Base-by-base conservation (phyloP, 169 alveolate genomes). In the Cryptosporidium sp. region DNA sequence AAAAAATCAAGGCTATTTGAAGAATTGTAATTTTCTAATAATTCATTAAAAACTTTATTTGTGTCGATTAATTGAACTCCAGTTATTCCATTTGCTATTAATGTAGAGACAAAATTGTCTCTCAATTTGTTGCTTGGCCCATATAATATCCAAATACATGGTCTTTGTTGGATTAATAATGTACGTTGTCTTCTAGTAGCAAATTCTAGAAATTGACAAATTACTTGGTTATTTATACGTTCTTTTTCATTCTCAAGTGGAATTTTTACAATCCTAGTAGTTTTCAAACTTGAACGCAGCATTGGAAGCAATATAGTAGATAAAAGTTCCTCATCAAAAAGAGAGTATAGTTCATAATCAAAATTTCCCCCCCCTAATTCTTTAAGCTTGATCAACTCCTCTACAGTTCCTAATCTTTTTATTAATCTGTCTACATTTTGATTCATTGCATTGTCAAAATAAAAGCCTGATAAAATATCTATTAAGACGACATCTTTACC, bases 401-500 rank as follows among this genome's bases (percentile, higher is more conserved):
- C 86, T n/a, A 55, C 2, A n/a, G 29, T 39, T 16, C 55, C 68
- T 18, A 73, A 21, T 59, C 70, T 51, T 33, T 29, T 59, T 31
- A 52, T 73, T n/a, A 73, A 18, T 37, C 68, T 33, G 3, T 71
- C 86, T 51, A 55, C 2, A 43, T 59, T 41, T 18, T 3, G n/a
- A 16, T 23, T 29, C 21, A 52, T 35, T 37, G 55, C 21, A 50
- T 73, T 29, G 39, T 73, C 86, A 12, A 35, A 16, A 41, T 52
- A 59, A 73, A 35, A 73, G n/a, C 65, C 21, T 9, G 89, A 62
- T 39, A 80, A 41, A 14, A 80, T 41, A 80, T 80, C 89, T 33
- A 80, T 43, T 80, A 80, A 21, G 7, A 80, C 68, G 8, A 80
- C 29, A 33, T 80, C 89, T 31, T 65, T 80, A 31, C 89, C 89